phyloP scores from a whole-genome alignment of 106 monocot genomes.

The Xerophyta viscosa region DNA sequence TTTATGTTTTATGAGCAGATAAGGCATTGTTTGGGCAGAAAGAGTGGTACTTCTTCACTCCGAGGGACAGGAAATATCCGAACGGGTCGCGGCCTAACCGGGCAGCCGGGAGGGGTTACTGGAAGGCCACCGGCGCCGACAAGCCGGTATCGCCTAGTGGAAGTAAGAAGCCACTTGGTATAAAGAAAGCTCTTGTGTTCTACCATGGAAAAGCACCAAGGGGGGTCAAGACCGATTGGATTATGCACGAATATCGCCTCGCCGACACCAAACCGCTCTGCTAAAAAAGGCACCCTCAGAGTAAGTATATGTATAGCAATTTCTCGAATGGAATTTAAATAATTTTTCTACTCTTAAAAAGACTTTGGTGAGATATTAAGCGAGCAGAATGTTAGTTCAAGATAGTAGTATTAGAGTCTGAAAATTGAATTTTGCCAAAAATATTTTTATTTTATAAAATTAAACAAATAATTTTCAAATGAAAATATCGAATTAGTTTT shows the following conservation, averaged over 20 bases:
- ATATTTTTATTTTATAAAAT: too few species aligned
- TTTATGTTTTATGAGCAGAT: conserved; percentile 24
- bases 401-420: too few species aligned
- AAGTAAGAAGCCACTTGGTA: conserved; percentile 19
- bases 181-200: conserved; percentile 61
- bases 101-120: conserved; percentile 38
- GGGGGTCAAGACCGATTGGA: conserved; percentile 56
- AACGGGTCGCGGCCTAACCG: conserved; percentile 44
- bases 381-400: too few species aligned
- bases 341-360: too few species aligned
- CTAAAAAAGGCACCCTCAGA: conserved; percentile 2
- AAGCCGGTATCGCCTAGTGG: conserved; percentile 40
- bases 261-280: conserved; percentile 13
- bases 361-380: too few species aligned
- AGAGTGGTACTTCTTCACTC: conserved; percentile 62
- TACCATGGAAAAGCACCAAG: conserved; percentile 50
- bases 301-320: background rate
- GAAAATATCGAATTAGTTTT: too few species aligned
- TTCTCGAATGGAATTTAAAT: too few species aligned
- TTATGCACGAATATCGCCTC: conserved; percentile 60
- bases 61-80: conserved; percentile 22
- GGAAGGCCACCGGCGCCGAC: conserved; percentile 55
- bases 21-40: conserved; percentile 43
- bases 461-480: too few species aligned
- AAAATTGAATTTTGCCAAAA: too few species aligned